phyloP scores from a whole-genome alignment of 1,139 yeast species.

The Saccharomyces hybrid region DNA sequence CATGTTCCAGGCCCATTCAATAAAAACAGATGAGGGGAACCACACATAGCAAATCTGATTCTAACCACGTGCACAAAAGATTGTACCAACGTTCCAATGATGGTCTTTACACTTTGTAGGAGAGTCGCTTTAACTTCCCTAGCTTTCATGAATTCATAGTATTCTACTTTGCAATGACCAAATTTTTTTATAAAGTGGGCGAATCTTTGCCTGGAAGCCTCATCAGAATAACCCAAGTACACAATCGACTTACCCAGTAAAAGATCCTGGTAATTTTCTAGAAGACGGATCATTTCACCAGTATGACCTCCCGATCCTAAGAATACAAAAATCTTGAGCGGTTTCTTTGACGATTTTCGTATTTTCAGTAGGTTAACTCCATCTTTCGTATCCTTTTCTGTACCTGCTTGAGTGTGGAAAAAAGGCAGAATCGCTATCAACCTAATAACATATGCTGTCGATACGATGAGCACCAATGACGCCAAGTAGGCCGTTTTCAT shows the following conservation, averaged over 20 bases:
- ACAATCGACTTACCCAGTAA: conserved; percentile 18
- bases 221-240: conserved; percentile 28
- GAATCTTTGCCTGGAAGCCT: conserved; percentile 18
- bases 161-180: conserved; percentile 23
- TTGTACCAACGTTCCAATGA: conserved; percentile 16
- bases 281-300: conserved; percentile 79
- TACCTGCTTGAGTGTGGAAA: conserved; percentile 3
- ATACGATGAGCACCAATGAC: conserved; percentile 4
- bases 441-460: conserved; percentile 8
- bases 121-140: conserved; percentile 42
- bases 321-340: conserved; percentile 38
- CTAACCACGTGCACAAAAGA: conserved; percentile 15
- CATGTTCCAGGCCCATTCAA: conserved; percentile 94
- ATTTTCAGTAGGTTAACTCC: not conserved
- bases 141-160: conserved; percentile 55
- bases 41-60: conserved; percentile 14
- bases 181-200: conserved; percentile 35
- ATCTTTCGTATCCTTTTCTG: not conserved
- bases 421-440: conserved; percentile 13
- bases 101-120: conserved; percentile 15
- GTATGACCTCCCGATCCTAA: conserved; percentile 93
- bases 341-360: conserved; percentile 1
- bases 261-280: conserved; percentile 36
- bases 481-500: conserved; percentile 3
- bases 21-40: conserved; percentile 36